Evolutionary conservation across 306 rosid genomes (phyloP).

Genomic region (Vicia faba): DNA sequence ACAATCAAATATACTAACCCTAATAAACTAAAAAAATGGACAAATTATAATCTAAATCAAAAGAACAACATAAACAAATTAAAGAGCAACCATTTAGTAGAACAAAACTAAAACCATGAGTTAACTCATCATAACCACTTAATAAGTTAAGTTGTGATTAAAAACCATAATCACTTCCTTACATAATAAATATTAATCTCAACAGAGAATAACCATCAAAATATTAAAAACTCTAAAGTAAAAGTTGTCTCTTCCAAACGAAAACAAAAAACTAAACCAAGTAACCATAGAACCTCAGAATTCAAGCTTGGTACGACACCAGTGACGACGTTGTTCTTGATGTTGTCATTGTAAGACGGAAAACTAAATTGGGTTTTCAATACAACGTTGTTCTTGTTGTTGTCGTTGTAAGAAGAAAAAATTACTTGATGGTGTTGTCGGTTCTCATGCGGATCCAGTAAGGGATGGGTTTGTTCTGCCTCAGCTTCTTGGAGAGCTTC

Average conservation of each 20-base stretch:
- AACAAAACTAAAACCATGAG: neutral
- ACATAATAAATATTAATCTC: neutral
- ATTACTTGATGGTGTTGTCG: too few relatives aligned
- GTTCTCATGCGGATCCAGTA: constrained; percentile 89
- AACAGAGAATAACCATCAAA: neutral
- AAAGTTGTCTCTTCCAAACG: neutral
- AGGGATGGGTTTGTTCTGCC: constrained; percentile 93
- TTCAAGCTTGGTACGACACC: constrained; percentile 91
- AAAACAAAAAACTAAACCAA: neutral
- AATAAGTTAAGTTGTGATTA: neutral
- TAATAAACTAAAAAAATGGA: neutral
- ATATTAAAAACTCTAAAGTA: neutral
- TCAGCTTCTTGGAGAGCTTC: constrained; percentile 92
- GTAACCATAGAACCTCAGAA: constrained; percentile 43
- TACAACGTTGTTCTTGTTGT: too few relatives aligned
- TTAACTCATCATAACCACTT: neutral
- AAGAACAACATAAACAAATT: neutral
- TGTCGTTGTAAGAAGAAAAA: neutral
- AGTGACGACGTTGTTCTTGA: constrained; percentile 88
- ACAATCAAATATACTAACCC: neutral
- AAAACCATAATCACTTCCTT: neutral
- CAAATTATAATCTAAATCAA: neutral
- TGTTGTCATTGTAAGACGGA: constrained; percentile 55
- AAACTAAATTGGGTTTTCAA: neutral
- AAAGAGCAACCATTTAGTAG: neutral